Evolutionary conservation across 1,139 yeast species (phyloP), one percentile per base, ranked within the genome.

Genomic region (Candida frijolesensis): DNA sequence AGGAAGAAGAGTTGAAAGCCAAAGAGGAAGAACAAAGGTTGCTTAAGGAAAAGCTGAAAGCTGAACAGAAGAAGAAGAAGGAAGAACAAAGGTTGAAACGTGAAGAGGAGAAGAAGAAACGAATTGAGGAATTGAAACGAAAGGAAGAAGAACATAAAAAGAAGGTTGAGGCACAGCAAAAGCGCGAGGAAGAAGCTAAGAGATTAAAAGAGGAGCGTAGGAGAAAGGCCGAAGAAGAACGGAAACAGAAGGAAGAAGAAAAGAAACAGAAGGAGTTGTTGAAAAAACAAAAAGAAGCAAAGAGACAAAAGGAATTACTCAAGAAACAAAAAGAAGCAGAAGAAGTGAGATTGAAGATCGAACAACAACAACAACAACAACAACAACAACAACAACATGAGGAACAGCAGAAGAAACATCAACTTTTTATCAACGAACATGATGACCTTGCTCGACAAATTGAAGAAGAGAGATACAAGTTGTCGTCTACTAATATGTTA

Each of bases 1-100:
- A 79, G 56, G 90, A 85, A 60, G 86, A 80, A 44, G 89, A 84
- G 49, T 66, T 66, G 47, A 57, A 56, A 47, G 63, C 62, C n/a
- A 70, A 65, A 51, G 78, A 71, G 41, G 76, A 70, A 45, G 77
- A 72, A 50, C 55, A 61, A 30, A 66, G 60, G 43, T 57, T 60
- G 45, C 70, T 66, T 47, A 74, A 68, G 51, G 80, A 75, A 48
- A 70, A 66, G 15, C 58, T 71, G 40, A 73, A 76, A 57, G 76
- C 76, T 1, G 79, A 76, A 44, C 81, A 76, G 55, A 67, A 65
- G 50, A 70, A 73, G 16, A 66, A 69, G 44, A 74, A 73, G 54
- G 88, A 82, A 54, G 84, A 78, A 48, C 78, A 78, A 15, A 65
- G 71, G 47, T 63, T 73, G 51, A 76, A 74, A 54, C 79, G 78